A percentile compares a stretch with the other conserved stretches of the same genome.
These are phyloP conservation scores for Fusarium nematophilum DNA, from an alignment of 2,329 filamentous ascomycete genomes.

Conservation along the genomic window DNA sequence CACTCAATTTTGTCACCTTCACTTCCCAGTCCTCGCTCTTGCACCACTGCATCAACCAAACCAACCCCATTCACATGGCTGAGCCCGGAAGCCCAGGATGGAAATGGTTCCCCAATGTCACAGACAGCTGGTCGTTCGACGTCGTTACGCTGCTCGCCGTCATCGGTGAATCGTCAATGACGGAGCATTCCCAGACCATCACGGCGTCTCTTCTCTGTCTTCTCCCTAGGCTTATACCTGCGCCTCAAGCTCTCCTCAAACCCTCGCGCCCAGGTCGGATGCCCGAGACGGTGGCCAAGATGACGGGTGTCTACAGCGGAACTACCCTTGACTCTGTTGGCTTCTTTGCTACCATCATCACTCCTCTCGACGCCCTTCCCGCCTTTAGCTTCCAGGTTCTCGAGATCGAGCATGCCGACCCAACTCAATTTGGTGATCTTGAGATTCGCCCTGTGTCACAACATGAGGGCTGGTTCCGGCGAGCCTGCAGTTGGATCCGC, in stretches of 20 bases:
- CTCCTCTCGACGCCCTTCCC: conserved; percentile 62
- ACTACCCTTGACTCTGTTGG: conserved; percentile 65
- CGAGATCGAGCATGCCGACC: conserved; percentile 59
- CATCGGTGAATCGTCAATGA: conserved; percentile 69
- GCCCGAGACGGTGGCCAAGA: conserved; percentile 64
- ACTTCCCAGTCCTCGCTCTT: too few species aligned
- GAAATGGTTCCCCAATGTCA: conserved; percentile 58
- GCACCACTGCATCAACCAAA: not conserved
- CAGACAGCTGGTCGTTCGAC: conserved; percentile 65
- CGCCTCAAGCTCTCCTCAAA: conserved; percentile 71
- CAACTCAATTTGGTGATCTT: conserved; percentile 20
- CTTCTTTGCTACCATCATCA: conserved; percentile 72
- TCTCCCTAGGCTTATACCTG: conserved; percentile 70
- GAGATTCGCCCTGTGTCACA: conserved; percentile 13
- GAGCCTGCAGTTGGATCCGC: conserved; percentile 22
- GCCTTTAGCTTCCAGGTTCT: conserved; percentile 62
- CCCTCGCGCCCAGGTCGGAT: conserved; percentile 65
- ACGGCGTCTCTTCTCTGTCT: conserved; percentile 68
- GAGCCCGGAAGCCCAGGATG: conserved; percentile 42
- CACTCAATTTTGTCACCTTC: too few species aligned
- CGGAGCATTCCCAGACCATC: conserved; percentile 67
- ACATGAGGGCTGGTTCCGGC: conserved; percentile 15
- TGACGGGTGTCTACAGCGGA: conserved; percentile 69
- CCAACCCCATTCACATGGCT: conserved; percentile 40
- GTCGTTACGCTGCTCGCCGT: conserved; percentile 72